phyloP scores from a whole-genome alignment of 352 stramenopile species.

The Pythium coloratum region DNA sequence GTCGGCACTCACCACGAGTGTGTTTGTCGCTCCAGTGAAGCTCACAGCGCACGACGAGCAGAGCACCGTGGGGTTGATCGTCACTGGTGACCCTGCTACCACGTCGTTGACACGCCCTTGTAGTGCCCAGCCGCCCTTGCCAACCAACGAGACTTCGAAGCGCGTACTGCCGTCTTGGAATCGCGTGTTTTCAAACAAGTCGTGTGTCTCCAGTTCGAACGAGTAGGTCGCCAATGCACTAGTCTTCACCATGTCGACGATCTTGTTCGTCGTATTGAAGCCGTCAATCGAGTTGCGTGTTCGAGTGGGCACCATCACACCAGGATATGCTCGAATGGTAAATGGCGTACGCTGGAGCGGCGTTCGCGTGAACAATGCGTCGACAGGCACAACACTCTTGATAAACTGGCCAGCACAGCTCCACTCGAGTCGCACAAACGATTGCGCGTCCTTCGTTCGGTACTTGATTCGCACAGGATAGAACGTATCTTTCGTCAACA shows the following conservation, averaged over 20 bases:
- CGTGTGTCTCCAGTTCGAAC: conserved; percentile 83
- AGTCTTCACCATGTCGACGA: conserved; percentile 33
- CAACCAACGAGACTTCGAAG: conserved; percentile 86
- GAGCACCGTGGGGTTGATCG: conserved; percentile 48
- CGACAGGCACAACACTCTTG: conserved; percentile 26
- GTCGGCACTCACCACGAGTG: conserved; percentile 57
- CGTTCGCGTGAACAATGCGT: conserved; percentile 41
- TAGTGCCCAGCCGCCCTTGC: conserved; percentile 81
- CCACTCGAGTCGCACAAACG: conserved; percentile 86
- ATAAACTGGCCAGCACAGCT: conserved; percentile 38
- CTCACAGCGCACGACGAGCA: conserved; percentile 58
- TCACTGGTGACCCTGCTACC: conserved; percentile 33
- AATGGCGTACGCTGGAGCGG: conserved; percentile 56
- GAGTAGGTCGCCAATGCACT: conserved; percentile 46
- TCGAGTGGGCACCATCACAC: conserved; percentile 53
- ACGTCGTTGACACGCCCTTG: conserved; percentile 88
- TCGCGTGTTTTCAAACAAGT: conserved; percentile 78
- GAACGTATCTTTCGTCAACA: conserved; percentile 46
- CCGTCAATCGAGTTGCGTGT: conserved; percentile 64
- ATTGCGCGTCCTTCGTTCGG: conserved; percentile 72
- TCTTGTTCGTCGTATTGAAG: conserved; percentile 35
- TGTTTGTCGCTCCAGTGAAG: conserved; percentile 43
- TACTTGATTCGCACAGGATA: conserved; percentile 88
- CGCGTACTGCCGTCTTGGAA: conserved; percentile 80
- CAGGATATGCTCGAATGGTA: conserved; percentile 72